A percentile compares a stretch with the other conserved stretches of the same genome.
Evolutionary conservation across 2,329 filamentous ascomycete species (phyloP).

Genomic region (Fusarium heterosporum): DNA sequence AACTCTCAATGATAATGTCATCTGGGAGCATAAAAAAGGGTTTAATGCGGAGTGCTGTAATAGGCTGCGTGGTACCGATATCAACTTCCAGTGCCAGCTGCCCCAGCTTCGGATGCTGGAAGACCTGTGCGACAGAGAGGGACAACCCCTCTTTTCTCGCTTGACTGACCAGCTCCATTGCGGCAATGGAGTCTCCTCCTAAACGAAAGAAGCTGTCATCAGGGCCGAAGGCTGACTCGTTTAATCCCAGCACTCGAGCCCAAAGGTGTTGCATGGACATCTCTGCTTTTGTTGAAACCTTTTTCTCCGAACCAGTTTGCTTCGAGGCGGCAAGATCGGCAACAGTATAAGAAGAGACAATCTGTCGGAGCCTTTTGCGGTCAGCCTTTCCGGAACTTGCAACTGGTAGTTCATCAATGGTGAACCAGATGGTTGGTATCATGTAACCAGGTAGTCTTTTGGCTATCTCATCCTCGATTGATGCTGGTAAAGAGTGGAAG

Average conservation of each 20-base stretch:
- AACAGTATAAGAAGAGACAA: constrained; percentile 12
- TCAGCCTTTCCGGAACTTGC: constrained; percentile 34
- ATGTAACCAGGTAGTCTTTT: constrained; percentile 32
- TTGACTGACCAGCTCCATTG: constrained; percentile 44
- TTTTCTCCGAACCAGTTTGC: constrained; percentile 52
- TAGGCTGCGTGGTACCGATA: neutral
- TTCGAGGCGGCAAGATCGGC: constrained; percentile 31
- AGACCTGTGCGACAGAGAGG: constrained; percentile 23
- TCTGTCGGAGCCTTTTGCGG: constrained; percentile 19
- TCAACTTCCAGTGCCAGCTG: neutral
- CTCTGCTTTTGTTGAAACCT: constrained; percentile 44
- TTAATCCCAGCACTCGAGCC: neutral
- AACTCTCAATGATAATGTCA: neutral
- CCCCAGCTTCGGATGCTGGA: constrained; percentile 12
- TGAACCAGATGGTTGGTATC: constrained; percentile 34
- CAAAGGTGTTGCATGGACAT: constrained; percentile 15
- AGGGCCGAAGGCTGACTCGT: constrained; percentile 3
- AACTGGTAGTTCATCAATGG: constrained; percentile 21
- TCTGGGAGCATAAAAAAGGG: neutral
- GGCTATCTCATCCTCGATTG: neutral
- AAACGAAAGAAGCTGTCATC: constrained; percentile 26
- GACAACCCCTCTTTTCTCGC: constrained; percentile 2
- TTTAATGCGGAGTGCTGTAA: neutral
- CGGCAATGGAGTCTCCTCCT: constrained; percentile 31
- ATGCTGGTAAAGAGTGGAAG: neutral